These are phyloP conservation scores for Termitomyces sp. DNA, from an alignment of 768 basidiomycete species.

Conservation along the genomic window DNA sequence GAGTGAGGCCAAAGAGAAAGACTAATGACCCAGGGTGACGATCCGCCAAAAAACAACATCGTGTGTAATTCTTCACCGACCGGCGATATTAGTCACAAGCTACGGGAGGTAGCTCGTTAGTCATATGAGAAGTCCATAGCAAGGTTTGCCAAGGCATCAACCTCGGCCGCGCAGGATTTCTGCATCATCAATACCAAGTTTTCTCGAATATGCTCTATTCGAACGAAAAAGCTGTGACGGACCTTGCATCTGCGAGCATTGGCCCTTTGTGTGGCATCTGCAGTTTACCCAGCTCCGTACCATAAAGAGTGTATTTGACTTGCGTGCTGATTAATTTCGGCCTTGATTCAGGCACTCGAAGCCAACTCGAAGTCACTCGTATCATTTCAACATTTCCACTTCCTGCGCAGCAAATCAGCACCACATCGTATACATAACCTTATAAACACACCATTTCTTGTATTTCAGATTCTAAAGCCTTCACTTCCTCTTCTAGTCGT, in stretches of 20 bases:
- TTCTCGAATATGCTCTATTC: not conserved
- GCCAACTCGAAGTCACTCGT: too few species aligned
- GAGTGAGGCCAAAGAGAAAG: too few species aligned
- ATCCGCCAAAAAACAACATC: too few species aligned
- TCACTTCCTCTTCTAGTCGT: slow-evolving; percentile 58
- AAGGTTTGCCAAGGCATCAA: too few species aligned
- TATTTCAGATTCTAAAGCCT: slow-evolving; percentile 56
- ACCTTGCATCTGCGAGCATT: not conserved
- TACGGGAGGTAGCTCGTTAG: too few species aligned
- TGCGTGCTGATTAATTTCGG: not conserved
- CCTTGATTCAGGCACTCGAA: not conserved
- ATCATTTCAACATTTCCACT: slow-evolving; percentile 13
- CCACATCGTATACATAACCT: not conserved
- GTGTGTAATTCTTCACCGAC: too few species aligned
- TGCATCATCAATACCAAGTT: not conserved
- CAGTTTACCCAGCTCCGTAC: not conserved
- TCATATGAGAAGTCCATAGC: too few species aligned
- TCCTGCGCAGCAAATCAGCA: slow-evolving; percentile 10
- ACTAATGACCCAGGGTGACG: too few species aligned
- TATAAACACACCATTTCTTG: slow-evolving; percentile 40
- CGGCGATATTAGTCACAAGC: too few species aligned
- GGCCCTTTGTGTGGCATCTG: not conserved
- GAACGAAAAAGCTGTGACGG: not conserved
- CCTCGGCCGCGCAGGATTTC: not conserved
- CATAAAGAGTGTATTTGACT: too few species aligned